A percentile compares a stretch with the other conserved stretches of the same genome.
Conservation (phyloP, 805 yeast genomes). For the Candida fluviatilis region DNA sequence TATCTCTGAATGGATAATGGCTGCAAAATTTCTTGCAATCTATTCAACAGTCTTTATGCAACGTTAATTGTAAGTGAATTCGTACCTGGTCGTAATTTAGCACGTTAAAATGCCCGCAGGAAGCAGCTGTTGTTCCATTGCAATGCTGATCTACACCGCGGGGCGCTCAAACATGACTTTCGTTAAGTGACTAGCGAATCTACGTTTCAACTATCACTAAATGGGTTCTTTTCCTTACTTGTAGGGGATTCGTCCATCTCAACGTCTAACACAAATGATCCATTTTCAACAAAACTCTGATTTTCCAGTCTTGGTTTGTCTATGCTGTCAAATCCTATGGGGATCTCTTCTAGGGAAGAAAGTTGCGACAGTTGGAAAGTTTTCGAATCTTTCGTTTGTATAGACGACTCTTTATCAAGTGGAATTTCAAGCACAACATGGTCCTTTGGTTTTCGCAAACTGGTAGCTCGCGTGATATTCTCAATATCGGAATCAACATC, state of each 20-base stretch:
- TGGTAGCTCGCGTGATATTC: slow-evolving; percentile 39
- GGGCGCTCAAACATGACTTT: too few relatives aligned
- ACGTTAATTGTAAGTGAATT: too few relatives aligned
- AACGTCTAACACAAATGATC: slow-evolving; percentile 31
- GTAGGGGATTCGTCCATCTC: slow-evolving; percentile 15
- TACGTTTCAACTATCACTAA: slow-evolving; percentile 24
- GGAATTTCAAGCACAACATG: neutral
- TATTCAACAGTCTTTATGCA: too few relatives aligned
- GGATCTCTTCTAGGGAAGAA: slow-evolving; percentile 5
- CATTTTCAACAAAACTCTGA: slow-evolving; percentile 8
- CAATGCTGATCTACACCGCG: too few relatives aligned
- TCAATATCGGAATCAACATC: slow-evolving; percentile 47
- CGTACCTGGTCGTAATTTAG: too few relatives aligned
- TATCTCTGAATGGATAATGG: too few relatives aligned
- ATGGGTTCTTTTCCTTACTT: slow-evolving; percentile 24
- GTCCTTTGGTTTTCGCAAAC: slow-evolving; percentile 16
- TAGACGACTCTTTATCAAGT: neutral
- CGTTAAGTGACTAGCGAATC: too few relatives aligned
- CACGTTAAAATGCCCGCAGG: too few relatives aligned
- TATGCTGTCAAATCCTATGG: slow-evolving; percentile 2
- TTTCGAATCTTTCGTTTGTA: neutral
- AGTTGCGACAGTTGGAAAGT: slow-evolving; percentile 1
- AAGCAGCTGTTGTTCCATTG: too few relatives aligned
- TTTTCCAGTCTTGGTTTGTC: slow-evolving; percentile 1
- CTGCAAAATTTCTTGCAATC: too few relatives aligned